Conservation (phyloP, 495 filamentous ascomycete species). For the Xylaria palmicola region DNA sequence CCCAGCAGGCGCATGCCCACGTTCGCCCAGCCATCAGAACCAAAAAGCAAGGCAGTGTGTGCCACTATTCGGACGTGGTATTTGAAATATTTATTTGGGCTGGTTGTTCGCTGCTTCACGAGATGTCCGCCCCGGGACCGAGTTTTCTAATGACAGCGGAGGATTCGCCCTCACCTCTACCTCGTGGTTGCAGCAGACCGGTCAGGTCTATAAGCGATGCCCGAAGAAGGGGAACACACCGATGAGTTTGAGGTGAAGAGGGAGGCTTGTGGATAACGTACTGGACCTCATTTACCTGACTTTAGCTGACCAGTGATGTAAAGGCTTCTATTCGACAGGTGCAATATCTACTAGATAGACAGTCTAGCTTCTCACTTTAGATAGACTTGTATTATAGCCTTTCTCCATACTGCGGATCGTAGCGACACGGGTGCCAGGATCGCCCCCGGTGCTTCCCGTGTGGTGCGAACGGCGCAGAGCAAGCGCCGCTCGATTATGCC, state of each 20-base stretch:
- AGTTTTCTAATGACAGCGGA: not conserved
- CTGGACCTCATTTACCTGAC: too few relatives aligned
- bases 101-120: constrained; percentile 6
- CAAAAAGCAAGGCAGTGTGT: not conserved
- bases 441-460: not conserved
- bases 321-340: too few relatives aligned
- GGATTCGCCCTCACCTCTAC: not conserved
- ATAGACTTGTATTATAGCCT: not conserved
- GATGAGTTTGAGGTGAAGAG: not conserved
- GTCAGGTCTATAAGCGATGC: not conserved
- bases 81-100: not conserved
- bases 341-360: too few relatives aligned
- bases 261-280: not conserved
- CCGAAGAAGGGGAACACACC: not conserved
- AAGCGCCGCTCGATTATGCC: not conserved
- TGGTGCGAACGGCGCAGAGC: not conserved
- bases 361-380: not conserved
- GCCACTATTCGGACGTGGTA: not conserved
- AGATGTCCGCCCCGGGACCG: constrained; percentile 6
- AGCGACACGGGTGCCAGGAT: not conserved
- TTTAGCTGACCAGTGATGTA: too few relatives aligned
- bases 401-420: not conserved
- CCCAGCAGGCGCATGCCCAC: not conserved
- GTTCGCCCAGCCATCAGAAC: not conserved
- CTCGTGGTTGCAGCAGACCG: not conserved